Evolutionary conservation across 352 stramenopile genomes (phyloP), one percentile per base, ranked within the genome.

Genomic region (Phytophthora constricta): DNA sequence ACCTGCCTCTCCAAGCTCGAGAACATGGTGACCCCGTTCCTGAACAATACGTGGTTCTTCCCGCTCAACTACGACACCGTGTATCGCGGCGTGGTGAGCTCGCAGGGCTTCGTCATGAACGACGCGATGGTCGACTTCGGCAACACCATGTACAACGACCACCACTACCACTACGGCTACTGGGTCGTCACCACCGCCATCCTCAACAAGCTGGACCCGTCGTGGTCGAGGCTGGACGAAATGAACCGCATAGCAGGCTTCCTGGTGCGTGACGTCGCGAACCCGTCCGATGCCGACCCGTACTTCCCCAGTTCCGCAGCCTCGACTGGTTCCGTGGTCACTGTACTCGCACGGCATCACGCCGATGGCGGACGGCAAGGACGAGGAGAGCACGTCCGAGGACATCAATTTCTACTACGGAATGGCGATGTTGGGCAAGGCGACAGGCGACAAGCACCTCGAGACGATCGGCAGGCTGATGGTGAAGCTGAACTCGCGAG

Each of bases 11-110:
- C 17, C 1, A 47, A 47, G 41, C 17, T 47, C 14, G 41, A 47
- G 17, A 47, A 20, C 41, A 3, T 23, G 41, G 14, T 47, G 41
- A 1, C 41, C 41, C 41, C 41, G 41, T 47, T 47, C 41, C 19
- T 47, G 9, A 23, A 47, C 41, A 47, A 47, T 17, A 23, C 7
- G 41, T 47, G 41, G 41, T 3, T 47, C 14, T 47, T 13, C 19
- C 41, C 41, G 41, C 41, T 47, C 41, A 47, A 47, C 41, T 47
- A 47, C 41, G 41, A 47, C n/a, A 47, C 41, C 14, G 41, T 47
- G 41, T 47, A 47, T 17, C 41, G 41, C 14, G 41, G 41, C 19
- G 41, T 47, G 9, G 41, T 47, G n/a, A 47, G 41, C 41, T 47
- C 41, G 17, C 41, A 47, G 41, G 41, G 41, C 41, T 47, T 47